These are phyloP conservation scores for Flueggea neowawraea DNA, from an alignment of 441 rosid species.

Conservation along the genomic window DNA sequence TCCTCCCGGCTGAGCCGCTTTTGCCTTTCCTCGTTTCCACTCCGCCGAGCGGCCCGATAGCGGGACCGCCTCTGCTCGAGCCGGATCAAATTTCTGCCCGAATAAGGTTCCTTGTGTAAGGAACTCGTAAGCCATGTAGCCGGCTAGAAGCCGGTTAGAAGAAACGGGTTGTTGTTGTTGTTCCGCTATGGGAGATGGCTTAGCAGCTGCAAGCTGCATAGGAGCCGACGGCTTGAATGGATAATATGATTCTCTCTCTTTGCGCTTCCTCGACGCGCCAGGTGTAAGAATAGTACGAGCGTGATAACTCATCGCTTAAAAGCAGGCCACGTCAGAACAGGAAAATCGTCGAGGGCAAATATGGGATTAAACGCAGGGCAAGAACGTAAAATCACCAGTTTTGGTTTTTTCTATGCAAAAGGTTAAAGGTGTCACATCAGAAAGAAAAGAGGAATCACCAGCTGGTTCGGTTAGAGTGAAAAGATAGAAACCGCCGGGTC, in stretches of 20 bases:
- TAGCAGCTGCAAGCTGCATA: slow-evolving; percentile 15
- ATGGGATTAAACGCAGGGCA: neutral
- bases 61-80: slow-evolving; percentile 28
- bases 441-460: neutral
- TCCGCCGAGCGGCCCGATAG: slow-evolving; percentile 19
- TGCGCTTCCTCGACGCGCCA: slow-evolving; percentile 56
- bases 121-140: slow-evolving; percentile 83
- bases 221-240: slow-evolving; percentile 15
- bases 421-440: slow-evolving; percentile 24
- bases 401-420: neutral
- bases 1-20: slow-evolving; percentile 15
- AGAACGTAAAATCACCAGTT: slow-evolving; percentile 17
- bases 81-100: slow-evolving; percentile 47
- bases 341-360: no score
- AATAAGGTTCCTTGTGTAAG: slow-evolving; percentile 60
- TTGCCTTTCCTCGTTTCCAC: slow-evolving; percentile 20
- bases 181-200: neutral
- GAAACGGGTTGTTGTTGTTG: slow-evolving; percentile 5
- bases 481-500: neutral
- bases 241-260: slow-evolving; percentile 38
- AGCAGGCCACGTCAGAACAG: slow-evolving; percentile 44
- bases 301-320: slow-evolving; percentile 42
- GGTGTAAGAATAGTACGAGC: slow-evolving; percentile 36
- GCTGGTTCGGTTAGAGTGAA: neutral
- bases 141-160: slow-evolving; percentile 57